Base-by-base conservation (phyloP, 495 filamentous ascomycete species). In the Chaetomium cochliodes region DNA sequence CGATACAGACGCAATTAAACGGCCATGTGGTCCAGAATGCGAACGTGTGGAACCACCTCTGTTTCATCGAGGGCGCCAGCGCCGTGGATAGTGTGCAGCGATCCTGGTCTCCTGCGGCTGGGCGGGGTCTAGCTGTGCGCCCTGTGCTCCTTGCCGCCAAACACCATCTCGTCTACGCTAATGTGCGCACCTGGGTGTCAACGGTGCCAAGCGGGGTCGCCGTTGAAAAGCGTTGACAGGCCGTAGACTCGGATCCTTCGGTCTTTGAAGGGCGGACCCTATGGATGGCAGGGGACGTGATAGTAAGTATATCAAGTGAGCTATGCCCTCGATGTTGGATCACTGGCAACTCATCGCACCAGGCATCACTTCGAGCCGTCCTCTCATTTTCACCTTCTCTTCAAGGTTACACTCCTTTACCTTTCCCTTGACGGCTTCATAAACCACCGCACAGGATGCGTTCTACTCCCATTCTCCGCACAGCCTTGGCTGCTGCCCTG, bases 401-500 rank as follows among this genome's bases (percentile, higher is more conserved):
- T 46, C 18, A 49, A 5, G 18, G 41, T 37, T 6, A 28, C 33
- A 37, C 50, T 22, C 57, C 62, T 44, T 42, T 44, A 1, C 20
- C 2, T 18, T 46, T 7, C 25, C 39, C n/a, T 18, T 41, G 18
- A 20, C 7, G 33, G 11, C 23, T 5, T 58, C 54, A 52, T 30
- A 55, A 11, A 18, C 23, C 30, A 22, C 30, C 22, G 37, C 18
- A 28, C 47, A 65, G 47, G 20, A 74, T 74, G 72, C 68, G 65
- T 16, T 71, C 69, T n/a, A 42, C 72, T 3, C 20, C 65, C 22
- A 0, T 69, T 44, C 46, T 74, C 18, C 63, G 64, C 46, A 67
- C 63, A 63, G 47, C 69, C 22, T 26, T 73, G n/a, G 65, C 60
- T 23, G 70, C 68, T 15, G 65, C 47, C 12, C 65, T 73, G 20